These are phyloP conservation scores for Misopates orontium DNA, from an alignment of 257 asterid species.

Conservation along the genomic window DNA sequence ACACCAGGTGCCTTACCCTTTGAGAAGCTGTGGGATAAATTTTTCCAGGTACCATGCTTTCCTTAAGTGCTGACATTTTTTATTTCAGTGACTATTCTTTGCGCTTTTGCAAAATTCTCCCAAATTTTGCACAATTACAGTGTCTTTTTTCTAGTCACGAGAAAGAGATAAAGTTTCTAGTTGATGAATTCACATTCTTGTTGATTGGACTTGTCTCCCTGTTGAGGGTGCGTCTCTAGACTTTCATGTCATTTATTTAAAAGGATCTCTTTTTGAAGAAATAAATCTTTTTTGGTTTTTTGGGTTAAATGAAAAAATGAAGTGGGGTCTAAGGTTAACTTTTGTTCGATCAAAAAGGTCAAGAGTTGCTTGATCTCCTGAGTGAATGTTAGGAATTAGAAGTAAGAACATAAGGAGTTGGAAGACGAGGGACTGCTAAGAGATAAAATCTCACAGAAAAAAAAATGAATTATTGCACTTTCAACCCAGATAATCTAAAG, in stretches of 20 bases:
- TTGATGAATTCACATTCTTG: conserved; percentile 1
- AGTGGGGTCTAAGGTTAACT: not conserved
- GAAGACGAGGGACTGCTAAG: conserved; percentile 16
- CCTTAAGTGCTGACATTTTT: not conserved
- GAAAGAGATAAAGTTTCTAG: not conserved
- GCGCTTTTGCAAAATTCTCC: conserved; percentile 9
- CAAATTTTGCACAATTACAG: conserved; percentile 2
- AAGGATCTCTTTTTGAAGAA: not conserved
- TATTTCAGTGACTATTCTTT: not conserved
- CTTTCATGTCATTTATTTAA: conserved; percentile 8
- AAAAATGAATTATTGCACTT: not conserved
- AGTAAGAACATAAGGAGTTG: conserved; percentile 1
- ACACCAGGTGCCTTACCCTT: conserved; percentile 96
- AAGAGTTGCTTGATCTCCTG: not conserved
- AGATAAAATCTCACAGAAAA: conserved; percentile 3
- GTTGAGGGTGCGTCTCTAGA: conserved; percentile 9
- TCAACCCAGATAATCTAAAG: not conserved
- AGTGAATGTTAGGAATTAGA: not conserved
- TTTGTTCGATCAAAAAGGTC: not conserved
- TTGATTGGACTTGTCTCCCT: conserved; percentile 13
- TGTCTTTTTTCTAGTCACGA: no score
- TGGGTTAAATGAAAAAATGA: conserved; percentile 1
- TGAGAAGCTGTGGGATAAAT: conserved; percentile 95
- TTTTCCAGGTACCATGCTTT: conserved; percentile 70
- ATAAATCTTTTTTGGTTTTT: not conserved